Base-by-base conservation (phyloP, 495 filamentous ascomycete genomes). In the Friedmanniomyces simplex region DNA sequence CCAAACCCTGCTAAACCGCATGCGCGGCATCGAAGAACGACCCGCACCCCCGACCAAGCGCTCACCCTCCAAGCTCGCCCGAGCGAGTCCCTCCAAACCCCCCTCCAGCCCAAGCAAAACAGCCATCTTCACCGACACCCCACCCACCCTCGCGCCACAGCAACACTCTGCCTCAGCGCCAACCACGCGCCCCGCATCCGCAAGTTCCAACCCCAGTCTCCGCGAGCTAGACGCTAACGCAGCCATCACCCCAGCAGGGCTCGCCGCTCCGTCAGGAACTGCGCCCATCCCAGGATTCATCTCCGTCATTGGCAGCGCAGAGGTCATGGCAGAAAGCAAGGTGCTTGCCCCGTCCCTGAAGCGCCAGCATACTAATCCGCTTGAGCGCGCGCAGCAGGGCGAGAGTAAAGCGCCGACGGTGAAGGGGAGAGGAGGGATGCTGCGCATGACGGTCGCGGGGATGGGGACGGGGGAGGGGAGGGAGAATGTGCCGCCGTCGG, bases 1-100 rank as follows among this genome's bases (percentile, higher is more conserved):
- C 64, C 86, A 88, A 0, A 72, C 72, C 20, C 68, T 94, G 42
- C 74, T 89, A 48, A 77, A 80, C 14, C 77, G 78, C 49, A 66
- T 85, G 74, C 46, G 74, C 48, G 69, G 67, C 50, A 51, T 37
- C 28, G 55, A 58, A 14, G n/a, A 45, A 21, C 41, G 18, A 34
- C 53, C 55, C 42, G 1, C 48, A 26, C 32, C 39, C 11, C 53
- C 57, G n/a, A 48, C 5, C 32, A 56, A 58, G 21, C 47, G 25
- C 30, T 47, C 41, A 4, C 48, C 58, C 22, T 22, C 54, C 30
- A 52, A 46, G 21, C 18, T 22, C 13, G 26, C 51, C 12, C 26
- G 47, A 41, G 28, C 37, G 37, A 62, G 52, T 30, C 41, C 56
- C 11, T 30, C 24, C 18, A 65, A 60, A 51, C 21, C 62, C 16